phyloP scores from a whole-genome alignment of 768 basidiomycete genomes.

The Rhodotorula sphaerocarpa region DNA sequence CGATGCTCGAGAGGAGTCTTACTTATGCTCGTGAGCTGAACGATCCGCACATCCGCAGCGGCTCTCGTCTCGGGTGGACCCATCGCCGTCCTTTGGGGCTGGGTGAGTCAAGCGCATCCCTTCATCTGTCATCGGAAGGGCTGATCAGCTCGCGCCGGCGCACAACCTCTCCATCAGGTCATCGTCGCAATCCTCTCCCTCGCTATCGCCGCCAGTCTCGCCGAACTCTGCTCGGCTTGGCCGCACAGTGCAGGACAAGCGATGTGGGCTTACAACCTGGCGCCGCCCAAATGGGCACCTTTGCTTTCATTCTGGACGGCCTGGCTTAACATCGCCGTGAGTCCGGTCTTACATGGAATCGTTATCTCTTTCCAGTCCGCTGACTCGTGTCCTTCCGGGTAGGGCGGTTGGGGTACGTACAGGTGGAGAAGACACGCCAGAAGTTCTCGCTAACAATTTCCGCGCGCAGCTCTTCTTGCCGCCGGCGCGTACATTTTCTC shows the following conservation, averaged over 20 bases:
- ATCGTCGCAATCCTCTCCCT: conserved; percentile 4
- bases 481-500: conserved; percentile 17
- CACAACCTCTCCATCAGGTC: background rate
- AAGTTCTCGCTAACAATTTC: background rate
- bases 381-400: no score
- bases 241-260: conserved; percentile 27
- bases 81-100: conserved; percentile 13
- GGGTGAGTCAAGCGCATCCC: background rate
- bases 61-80: conserved; percentile 12
- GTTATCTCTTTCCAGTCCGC: no score
- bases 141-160: no score
- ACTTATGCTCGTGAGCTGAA: no score
- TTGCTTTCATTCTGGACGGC: conserved; percentile 13
- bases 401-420: background rate
- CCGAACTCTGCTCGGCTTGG: conserved; percentile 24
- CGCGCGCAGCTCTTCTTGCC: background rate
- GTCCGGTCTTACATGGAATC: no score
- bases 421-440: no score
- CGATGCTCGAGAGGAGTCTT: no score
- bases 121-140: no score
- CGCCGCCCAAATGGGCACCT: conserved; percentile 4
- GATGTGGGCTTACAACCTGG: conserved; percentile 14
- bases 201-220: conserved; percentile 3
- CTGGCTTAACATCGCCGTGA: conserved; percentile 3
- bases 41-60: no score